These are phyloP conservation scores for Eutrema japonicum DNA, from an alignment of 345 rosid species.

Conservation along the genomic window DNA sequence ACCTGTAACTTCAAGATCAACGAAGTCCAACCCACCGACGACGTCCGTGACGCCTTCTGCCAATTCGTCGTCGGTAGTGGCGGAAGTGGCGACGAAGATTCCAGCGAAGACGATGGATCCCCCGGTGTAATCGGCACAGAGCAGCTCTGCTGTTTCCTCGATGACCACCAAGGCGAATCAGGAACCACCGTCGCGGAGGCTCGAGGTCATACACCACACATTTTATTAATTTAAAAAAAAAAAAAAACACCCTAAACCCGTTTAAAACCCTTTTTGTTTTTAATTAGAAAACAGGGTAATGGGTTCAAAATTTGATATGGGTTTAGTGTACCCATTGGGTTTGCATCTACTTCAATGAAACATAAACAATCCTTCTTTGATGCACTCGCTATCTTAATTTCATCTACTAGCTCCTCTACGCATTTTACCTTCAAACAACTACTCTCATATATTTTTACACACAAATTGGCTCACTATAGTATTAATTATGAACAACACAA, in stretches of 20 bases:
- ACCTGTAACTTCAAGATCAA: slow-evolving; percentile 68
- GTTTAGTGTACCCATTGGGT: too few species aligned
- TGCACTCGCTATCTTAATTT: background rate
- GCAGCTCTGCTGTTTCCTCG: slow-evolving; percentile 63
- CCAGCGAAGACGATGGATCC: slow-evolving; percentile 46
- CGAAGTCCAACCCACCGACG: slow-evolving; percentile 76
- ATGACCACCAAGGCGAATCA: slow-evolving; percentile 56
- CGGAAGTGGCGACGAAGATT: slow-evolving; percentile 29
- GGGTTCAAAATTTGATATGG: too few species aligned
- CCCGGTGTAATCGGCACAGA: slow-evolving; percentile 51
- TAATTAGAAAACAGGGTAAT: too few species aligned
- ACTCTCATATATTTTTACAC: background rate
- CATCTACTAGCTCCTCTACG: slow-evolving; percentile 20
- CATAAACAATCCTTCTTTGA: slow-evolving; percentile 15
- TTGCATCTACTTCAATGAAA: slow-evolving; percentile 19
- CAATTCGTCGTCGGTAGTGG: slow-evolving; percentile 44
- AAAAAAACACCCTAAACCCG: too few species aligned
- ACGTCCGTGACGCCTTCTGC: slow-evolving; percentile 58
- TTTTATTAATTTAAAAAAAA: too few species aligned
- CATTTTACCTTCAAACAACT: background rate
- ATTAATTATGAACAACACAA: background rate
- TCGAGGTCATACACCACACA: slow-evolving; percentile 45
- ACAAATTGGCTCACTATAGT: background rate
- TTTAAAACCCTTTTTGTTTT: too few species aligned
- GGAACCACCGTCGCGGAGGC: slow-evolving; percentile 56